Base-by-base conservation (phyloP, 202 grass and related monocot genomes). In the Schoenoplectus tabernaemontani region DNA sequence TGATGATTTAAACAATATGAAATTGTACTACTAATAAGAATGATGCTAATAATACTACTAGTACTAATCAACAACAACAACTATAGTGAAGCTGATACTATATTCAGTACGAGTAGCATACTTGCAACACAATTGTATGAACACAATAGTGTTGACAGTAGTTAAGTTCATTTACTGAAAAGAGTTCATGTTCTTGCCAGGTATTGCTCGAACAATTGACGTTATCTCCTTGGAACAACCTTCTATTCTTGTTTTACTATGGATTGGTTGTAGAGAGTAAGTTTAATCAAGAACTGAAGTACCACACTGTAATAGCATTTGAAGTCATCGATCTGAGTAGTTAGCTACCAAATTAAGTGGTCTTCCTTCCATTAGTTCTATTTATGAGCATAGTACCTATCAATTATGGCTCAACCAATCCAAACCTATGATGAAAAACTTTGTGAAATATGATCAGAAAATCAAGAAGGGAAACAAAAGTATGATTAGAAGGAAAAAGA, bases 251-350 rank as follows among this genome's bases (percentile, higher is more conserved):
- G 84, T 80, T 89, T 48, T 97, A 97, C 61, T 93, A 92, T 67
- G 94, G 87, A 84, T 92, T 90, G 57, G 80, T 94, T 81, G 91
- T 94, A 79, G 94, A 97, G 78, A 87, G 91, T 94, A 94, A 84
- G 76, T 87, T 74, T 24, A 42, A 50, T 53, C 26, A 73, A 30
- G 33, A 67, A 20, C 13, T 67, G 37, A 20, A 41, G 36, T 67
- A n/a, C 7, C n/a, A n/a, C 64, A 22, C 37, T 10, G 13, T 67
- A 20, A 10, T 67, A 42, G 36, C 36, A 67, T 67, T 67, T 67
- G 4, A 42, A 34, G 11, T 19, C 3, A 23, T 67, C 64, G 9
- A 67, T 3, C 37, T 13, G n/a, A 41, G n/a, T 39, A 41, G 34
- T 41, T 42, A 20, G 17, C 17, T 67, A 11, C 16, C 33, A 39